Percentiles rank a stretch among this genome's conserved stretches.
Evolutionary conservation across 2,329 filamentous ascomycete genomes (phyloP).

Genomic region (Hirsutella rhossiliensis): DNA sequence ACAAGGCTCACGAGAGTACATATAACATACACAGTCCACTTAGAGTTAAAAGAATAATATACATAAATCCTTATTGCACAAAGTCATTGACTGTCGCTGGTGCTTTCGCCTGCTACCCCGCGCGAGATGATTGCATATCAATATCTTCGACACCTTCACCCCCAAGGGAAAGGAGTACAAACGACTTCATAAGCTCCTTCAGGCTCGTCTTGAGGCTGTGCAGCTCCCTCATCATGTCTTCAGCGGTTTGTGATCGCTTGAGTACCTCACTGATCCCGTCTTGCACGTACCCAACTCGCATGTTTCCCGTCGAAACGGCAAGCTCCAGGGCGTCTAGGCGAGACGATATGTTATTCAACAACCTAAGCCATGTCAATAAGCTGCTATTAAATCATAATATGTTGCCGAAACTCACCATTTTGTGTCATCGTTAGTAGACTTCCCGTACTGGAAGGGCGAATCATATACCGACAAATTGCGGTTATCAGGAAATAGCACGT

Average conservation of each 20-base stretch:
- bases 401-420: no score
- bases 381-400: background rate
- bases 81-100: no score
- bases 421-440: no score
- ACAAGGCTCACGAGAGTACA: no score
- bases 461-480: no score
- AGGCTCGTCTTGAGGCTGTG: slow-evolving; percentile 1
- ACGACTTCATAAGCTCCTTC: slow-evolving; percentile 1
- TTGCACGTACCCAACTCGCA: background rate
- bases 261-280: background rate
- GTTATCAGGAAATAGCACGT: no score
- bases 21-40: no score
- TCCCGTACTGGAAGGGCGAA: no score
- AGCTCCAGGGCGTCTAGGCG: background rate
- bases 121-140: no score
- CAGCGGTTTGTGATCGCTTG: background rate
- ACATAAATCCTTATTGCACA: no score
- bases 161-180: slow-evolving; percentile 1
- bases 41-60: no score
- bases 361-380: background rate
- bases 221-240: background rate
- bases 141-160: background rate
- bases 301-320: background rate
- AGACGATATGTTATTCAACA: background rate
- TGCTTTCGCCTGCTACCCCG: no score